phyloP scores from a whole-genome alignment of 805 yeast species.

The Candida multigemmis region DNA sequence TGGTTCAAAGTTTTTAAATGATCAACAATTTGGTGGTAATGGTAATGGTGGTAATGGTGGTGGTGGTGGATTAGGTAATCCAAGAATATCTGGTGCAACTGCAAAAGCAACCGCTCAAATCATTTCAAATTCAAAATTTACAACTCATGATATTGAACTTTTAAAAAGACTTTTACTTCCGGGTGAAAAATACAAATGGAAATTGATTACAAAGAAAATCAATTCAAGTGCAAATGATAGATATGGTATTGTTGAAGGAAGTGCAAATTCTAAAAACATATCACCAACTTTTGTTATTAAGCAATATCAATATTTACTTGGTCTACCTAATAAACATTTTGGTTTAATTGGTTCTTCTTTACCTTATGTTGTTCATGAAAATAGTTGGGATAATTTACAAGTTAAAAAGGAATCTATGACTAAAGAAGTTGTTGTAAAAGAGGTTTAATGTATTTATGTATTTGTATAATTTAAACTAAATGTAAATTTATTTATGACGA shows the following conservation, averaged over 20 bases:
- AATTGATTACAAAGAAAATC: conserved; percentile 38
- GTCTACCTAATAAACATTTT: conserved; percentile 40
- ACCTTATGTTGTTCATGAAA: conserved; percentile 38
- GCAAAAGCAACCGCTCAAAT: conserved; percentile 1
- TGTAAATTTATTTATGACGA: neutral
- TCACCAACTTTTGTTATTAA: conserved; percentile 47
- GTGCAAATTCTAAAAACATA: conserved; percentile 23
- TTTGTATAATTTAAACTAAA: neutral
- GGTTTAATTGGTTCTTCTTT: conserved; percentile 41
- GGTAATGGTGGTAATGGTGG: no score
- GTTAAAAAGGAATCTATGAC: neutral
- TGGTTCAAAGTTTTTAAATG: no score
- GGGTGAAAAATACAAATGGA: conserved; percentile 55
- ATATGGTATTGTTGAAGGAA: conserved; percentile 6
- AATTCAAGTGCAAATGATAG: conserved; percentile 9
- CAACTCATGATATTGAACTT: conserved; percentile 35
- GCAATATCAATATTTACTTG: conserved; percentile 46
- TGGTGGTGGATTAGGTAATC: no score
- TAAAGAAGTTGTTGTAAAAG: conserved; percentile 1
- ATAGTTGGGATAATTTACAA: conserved; percentile 34
- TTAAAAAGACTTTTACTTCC: conserved; percentile 37
- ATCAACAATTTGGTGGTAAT: no score
- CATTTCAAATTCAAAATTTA: conserved; percentile 18
- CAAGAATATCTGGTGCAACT: no score
- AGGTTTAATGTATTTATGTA: neutral